Percentiles rank a stretch among this genome's conserved stretches.
Evolutionary conservation across 768 basidiomycete species (phyloP).

Genomic region (Asterophora lycoperdoides): DNA sequence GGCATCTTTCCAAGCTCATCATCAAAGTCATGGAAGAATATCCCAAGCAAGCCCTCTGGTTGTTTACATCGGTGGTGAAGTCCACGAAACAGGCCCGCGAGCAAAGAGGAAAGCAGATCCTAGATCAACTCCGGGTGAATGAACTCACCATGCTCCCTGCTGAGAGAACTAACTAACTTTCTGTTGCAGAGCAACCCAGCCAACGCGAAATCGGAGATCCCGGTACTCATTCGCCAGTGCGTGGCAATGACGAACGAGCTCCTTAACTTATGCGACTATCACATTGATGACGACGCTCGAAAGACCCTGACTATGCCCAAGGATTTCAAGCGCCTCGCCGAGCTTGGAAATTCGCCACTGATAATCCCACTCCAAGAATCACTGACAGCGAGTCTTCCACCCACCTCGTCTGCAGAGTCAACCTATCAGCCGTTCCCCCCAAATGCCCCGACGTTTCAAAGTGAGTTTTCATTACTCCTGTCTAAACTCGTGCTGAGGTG

Average conservation of each 20-base stretch:
- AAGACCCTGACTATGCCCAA: conserved; percentile 46
- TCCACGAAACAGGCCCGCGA: conserved; percentile 67
- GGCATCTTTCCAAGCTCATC: conserved; percentile 62
- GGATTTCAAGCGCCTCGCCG: conserved; percentile 51
- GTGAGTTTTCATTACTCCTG: no score
- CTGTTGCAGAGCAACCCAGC: conserved; percentile 39
- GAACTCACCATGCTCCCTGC: not conserved
- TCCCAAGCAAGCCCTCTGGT: conserved; percentile 91
- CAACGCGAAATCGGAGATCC: conserved; percentile 38
- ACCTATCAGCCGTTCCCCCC: conserved; percentile 78
- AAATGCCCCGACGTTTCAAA: conserved; percentile 68
- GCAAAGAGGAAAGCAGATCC: conserved; percentile 53
- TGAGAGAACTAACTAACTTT: not conserved
- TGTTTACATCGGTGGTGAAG: conserved; percentile 83
- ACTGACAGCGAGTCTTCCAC: conserved; percentile 83
- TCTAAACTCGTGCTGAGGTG: not conserved
- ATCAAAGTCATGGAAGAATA: conserved; percentile 70
- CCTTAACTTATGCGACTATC: conserved; percentile 59
- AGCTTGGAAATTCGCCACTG: conserved; percentile 57
- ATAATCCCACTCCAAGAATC: conserved; percentile 94
- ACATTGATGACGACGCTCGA: conserved; percentile 35
- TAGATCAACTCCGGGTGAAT: conserved; percentile 55
- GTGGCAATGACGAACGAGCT: conserved; percentile 65
- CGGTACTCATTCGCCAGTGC: conserved; percentile 49
- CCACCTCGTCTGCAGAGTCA: conserved; percentile 55